Percentiles rank a stretch among this genome's conserved stretches.
Conservation (phyloP, 2,329 filamentous ascomycete species). For the Phialophora tarda region DNA sequence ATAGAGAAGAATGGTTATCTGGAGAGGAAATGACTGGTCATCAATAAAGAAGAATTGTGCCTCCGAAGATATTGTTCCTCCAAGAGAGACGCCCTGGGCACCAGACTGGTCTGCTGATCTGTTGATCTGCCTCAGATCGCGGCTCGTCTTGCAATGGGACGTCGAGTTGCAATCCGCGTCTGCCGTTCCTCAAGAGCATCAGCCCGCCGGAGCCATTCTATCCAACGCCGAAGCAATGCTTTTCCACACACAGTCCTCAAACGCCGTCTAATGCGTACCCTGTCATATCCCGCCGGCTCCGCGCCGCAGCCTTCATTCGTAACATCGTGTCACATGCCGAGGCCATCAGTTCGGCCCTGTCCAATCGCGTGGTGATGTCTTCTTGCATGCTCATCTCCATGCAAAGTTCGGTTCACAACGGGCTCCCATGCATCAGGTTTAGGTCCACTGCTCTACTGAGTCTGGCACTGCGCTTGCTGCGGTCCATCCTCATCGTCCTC, state of each 20-base stretch:
- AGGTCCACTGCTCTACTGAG: constrained; percentile 50
- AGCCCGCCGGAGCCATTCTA: neutral
- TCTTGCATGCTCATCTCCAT: neutral
- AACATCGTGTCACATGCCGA: constrained; percentile 1
- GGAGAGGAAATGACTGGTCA: constrained; percentile 1
- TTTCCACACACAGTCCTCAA: constrained; percentile 1
- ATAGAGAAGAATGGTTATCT: neutral
- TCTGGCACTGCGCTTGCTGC: constrained; percentile 55
- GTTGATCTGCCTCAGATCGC: neutral
- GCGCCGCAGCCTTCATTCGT: neutral
- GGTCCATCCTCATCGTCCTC: constrained; percentile 57
- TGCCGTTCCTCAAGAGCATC: neutral
- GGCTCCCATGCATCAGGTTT: neutral
- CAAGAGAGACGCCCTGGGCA: neutral
- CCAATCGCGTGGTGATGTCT: neutral
- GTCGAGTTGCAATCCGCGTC: neutral
- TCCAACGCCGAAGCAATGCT: constrained; percentile 11
- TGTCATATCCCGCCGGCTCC: neutral
- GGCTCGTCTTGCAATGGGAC: neutral
- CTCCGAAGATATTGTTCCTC: neutral
- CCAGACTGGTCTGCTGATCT: neutral
- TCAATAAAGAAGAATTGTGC: neutral
- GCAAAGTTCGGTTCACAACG: neutral
- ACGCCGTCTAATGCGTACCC: constrained; percentile 10
- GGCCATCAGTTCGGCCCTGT: neutral